Evolutionary conservation across 2,329 filamentous ascomycete genomes (phyloP), one percentile per base, ranked within the genome.

Genomic region (Hypocreales sp.): DNA sequence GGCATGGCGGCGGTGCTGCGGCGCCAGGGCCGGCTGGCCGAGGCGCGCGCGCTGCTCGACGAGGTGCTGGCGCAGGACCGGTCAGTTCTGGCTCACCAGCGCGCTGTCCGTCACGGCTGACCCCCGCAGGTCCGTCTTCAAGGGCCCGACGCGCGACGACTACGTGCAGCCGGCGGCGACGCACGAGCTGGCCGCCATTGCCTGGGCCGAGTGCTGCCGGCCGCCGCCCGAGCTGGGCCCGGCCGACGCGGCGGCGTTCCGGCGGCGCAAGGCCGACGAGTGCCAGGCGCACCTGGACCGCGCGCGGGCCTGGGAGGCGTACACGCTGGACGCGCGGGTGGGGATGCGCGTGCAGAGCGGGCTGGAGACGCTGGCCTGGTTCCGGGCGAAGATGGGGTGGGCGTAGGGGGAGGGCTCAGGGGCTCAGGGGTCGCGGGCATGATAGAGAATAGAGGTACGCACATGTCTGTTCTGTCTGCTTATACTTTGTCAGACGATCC

Each of bases 151-250:
- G 2, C 72, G 64, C 31, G 79, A 86, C 32, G 74, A 79, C 40
- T 86, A 79, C 58, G 61, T 72, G 8, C 58, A 67, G 6, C 81
- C 87, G 0, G 71, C 75, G 1, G 83, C 79, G 2, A 64, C 82
- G 38, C 94, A 94, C 50, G 90, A 98, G 53, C 71, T 90, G 58
- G 84, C 74, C 0, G 82, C 79, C 7, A 71, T 81, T 29, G 58
- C 76, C 2, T 98, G 87, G 86, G 63, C 67, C 31, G 78, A 87
- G 41, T 63, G 60, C 28, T 63, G 56, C 38, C 46, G 53, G 17
- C 50, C 57, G 4, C 48, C 51, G 1, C 35, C 38, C 2, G 44
- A 34, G 1, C 48, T 46, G 5, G 35, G 39, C 4, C 22, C 33
- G 0, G 42, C 51, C 13, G 47, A 51, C 5, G 35, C 51, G 0